Base-by-base conservation (phyloP, 352 stramenopile genomes). In the Pythium phragmitis region DNA sequence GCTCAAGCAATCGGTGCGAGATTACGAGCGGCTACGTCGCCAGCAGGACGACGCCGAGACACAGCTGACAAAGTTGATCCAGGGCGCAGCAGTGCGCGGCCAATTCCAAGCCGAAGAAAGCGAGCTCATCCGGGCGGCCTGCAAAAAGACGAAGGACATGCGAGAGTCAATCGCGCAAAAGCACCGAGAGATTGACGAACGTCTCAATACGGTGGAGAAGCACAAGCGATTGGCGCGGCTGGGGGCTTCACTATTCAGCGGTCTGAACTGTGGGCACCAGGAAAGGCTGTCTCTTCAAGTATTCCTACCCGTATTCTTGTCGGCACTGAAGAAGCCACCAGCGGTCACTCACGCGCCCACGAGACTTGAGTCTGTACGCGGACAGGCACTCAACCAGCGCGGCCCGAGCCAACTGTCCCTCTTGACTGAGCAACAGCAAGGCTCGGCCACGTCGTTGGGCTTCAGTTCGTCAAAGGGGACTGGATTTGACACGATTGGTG, bases 41-140 rank as follows among this genome's bases (percentile, higher is more conserved):
- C 52, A 75, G 48, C 68, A 70, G 0, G 37, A 77, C 2, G 59
- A 60, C 3, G 45, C 59, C 7, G 47, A 79, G 3, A 33, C 52
- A 7, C 54, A 77, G 23, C 59, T 90, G 0, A 79, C 67, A 1
- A 74, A 77, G 23, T 54, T 80, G 9, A 59, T 83, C 4, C 79
- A 87, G 56, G 65, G 70, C 28, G 74, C 75, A 4, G 77, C 66
- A 8, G 73, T 74, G 13, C 60, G 68, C 7, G 79, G 75, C 5
- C 71, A 86, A 1, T 85, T 88, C 30, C 70, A 84, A n/a, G 19
- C 72, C 4, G 16, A 72, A 5, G 69, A 83, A 49, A 88, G 71
- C 0, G 55, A 80, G 17, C 17, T 46, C 16, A 62, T 90, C 0
- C 70, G 69, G 1, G 65, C 72, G 2, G 48, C 71, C 4, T 59